Conservation (phyloP, 208 protist genomes). For the Leishmania martiniquensis region DNA sequence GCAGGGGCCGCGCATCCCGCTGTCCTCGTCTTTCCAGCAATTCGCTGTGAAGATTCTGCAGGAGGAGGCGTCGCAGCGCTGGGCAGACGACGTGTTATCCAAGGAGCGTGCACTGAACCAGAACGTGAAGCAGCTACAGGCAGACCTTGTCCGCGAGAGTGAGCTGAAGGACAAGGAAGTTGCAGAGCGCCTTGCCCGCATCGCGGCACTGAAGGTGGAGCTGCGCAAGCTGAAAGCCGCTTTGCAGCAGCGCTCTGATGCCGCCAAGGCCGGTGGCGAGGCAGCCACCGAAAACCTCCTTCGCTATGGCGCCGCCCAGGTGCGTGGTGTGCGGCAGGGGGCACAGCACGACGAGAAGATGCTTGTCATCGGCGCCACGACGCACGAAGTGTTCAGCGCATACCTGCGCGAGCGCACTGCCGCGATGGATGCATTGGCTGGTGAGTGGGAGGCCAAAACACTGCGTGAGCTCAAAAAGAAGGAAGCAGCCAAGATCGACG, state of each 20-base stretch:
- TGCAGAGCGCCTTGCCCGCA: constrained; percentile 56
- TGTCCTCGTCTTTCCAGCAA: constrained; percentile 65
- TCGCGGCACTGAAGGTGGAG: constrained; percentile 64
- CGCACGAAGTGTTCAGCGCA: constrained; percentile 62
- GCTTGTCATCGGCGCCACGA: constrained; percentile 51
- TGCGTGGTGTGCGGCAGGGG: constrained; percentile 45
- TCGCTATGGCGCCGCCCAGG: constrained; percentile 52
- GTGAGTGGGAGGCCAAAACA: constrained; percentile 82
- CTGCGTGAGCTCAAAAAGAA: constrained; percentile 75
- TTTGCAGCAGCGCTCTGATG: constrained; percentile 77
- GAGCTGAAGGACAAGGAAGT: constrained; percentile 83
- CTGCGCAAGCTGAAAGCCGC: constrained; percentile 68
- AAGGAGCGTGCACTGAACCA: constrained; percentile 92
- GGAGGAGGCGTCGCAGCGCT: constrained; percentile 86
- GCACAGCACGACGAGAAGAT: constrained; percentile 37
- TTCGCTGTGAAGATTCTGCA: constrained; percentile 86
- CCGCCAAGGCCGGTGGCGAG: constrained; percentile 60
- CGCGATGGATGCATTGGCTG: constrained; percentile 71
- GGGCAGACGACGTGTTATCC: constrained; percentile 86
- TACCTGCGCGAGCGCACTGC: constrained; percentile 73
- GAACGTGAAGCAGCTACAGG: constrained; percentile 93
- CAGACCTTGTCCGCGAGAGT: constrained; percentile 78
- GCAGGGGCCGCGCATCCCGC: constrained; percentile 61
- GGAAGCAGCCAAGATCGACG: constrained; percentile 80
- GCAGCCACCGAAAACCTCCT: constrained; percentile 72